Percentiles rank a stretch among this genome's conserved stretches.
phyloP scores from a whole-genome alignment of 2,329 filamentous ascomycete species.

The Achaetomium macrosporum region DNA sequence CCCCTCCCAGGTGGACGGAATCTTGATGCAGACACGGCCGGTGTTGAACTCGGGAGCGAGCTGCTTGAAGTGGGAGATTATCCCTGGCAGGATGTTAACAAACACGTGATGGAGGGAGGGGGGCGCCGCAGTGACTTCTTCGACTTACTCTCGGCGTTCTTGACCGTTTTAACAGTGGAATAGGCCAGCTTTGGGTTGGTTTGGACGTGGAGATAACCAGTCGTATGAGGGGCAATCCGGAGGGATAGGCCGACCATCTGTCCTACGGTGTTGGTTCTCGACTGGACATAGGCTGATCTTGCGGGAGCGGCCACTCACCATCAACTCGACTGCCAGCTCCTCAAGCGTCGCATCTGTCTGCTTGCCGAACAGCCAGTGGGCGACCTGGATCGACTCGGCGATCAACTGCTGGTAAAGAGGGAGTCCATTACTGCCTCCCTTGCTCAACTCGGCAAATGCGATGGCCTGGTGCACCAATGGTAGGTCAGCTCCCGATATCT shows the following conservation, averaged over 20 bases:
- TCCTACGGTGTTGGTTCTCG: not conserved
- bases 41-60: slow-evolving; percentile 40
- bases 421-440: slow-evolving; percentile 27
- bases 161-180: slow-evolving; percentile 42
- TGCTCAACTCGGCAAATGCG: slow-evolving; percentile 41
- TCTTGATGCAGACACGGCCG: slow-evolving; percentile 55
- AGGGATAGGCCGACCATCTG: slow-evolving; percentile 52
- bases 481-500: not conserved
- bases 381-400: slow-evolving; percentile 31
- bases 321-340: slow-evolving; percentile 51
- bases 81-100: slow-evolving; percentile 34
- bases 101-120: not conserved
- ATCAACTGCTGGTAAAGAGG: slow-evolving; percentile 35
- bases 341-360: slow-evolving; percentile 34
- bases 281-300: not conserved
- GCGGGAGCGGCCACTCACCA: slow-evolving; percentile 30
- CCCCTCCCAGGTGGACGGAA: slow-evolving; percentile 59
- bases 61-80: slow-evolving; percentile 42
- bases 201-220: slow-evolving; percentile 52
- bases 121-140: not conserved
- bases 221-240: slow-evolving; percentile 43
- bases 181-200: slow-evolving; percentile 53
- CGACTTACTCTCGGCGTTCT: slow-evolving; percentile 44
- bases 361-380: slow-evolving; percentile 28
- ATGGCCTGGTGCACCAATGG: slow-evolving; percentile 36